Evolutionary conservation across 106 monocot genomes (phyloP).

Genomic region (Allium sativum): DNA sequence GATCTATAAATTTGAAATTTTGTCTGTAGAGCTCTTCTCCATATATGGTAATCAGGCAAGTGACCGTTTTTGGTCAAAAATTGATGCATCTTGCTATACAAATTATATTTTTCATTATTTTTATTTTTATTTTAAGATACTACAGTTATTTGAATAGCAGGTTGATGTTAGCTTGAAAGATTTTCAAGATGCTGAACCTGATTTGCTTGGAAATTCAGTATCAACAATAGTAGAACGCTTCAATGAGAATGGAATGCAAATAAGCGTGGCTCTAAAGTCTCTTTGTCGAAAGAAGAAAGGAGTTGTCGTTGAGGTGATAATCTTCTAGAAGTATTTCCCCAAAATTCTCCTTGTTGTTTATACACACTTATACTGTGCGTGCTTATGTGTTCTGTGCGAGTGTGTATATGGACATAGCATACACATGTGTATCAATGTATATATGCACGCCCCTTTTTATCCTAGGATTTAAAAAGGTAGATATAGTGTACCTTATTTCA

Average conservation of each 20-base stretch:
- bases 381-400: not conserved
- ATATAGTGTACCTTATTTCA: too few species aligned
- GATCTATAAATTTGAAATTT: conserved; percentile 66
- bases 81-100: not conserved
- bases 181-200: conserved; percentile 79
- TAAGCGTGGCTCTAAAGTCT: conserved; percentile 42
- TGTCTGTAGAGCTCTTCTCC: conserved; percentile 58
- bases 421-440: too few species aligned
- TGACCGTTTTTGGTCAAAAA: not conserved
- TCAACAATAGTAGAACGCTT: conserved; percentile 54
- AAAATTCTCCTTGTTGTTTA: not conserved
- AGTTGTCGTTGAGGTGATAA: conserved; percentile 45
- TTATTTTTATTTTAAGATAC: not conserved
- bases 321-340: not conserved
- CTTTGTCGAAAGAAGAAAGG: conserved; percentile 75
- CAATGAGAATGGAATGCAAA: conserved; percentile 26
- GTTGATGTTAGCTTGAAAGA: conserved; percentile 40
- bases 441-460: too few species aligned
- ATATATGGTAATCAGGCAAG: conserved; percentile 67
- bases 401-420: too few species aligned
- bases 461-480: too few species aligned
- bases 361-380: not conserved
- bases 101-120: not conserved
- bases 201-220: conserved; percentile 59
- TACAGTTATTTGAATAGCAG: conserved; percentile 12